Percentiles rank a stretch among this genome's conserved stretches.
Conservation (phyloP, 176 grass and related monocot genomes). For the Saccharum officinarum region DNA sequence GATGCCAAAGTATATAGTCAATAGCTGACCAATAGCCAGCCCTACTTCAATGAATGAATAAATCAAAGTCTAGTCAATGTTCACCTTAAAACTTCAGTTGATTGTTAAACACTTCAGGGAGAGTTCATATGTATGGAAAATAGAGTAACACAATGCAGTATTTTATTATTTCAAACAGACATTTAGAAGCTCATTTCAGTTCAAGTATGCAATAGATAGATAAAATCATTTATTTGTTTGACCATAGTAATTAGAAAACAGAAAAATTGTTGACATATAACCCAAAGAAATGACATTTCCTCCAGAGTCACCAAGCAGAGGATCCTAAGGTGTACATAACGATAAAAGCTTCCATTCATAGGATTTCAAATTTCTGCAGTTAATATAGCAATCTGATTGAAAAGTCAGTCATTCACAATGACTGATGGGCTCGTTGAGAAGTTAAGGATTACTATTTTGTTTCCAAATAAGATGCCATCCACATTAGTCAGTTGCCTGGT, state of each 20-base stretch:
- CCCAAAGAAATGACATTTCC: not conserved
- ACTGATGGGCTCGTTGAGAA: not conserved
- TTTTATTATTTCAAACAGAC: not conserved
- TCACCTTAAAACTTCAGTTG: too few relatives aligned
- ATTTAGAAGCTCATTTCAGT: not conserved
- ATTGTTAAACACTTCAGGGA: too few relatives aligned
- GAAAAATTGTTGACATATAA: not conserved
- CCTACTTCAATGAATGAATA: not conserved
- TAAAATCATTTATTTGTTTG: not conserved
- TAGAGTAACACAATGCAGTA: not conserved
- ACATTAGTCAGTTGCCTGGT: not conserved
- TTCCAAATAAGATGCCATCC: not conserved
- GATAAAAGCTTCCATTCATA: slow-evolving; percentile 11
- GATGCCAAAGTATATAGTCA: not conserved
- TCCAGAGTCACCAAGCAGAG: not conserved
- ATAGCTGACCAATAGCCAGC: not conserved
- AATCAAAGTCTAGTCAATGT: too few relatives aligned
- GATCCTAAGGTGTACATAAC: too few relatives aligned
- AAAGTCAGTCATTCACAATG: not conserved
- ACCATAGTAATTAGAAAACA: not conserved
- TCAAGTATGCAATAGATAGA: not conserved
- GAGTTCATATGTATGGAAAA: too few relatives aligned
- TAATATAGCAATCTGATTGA: not conserved
- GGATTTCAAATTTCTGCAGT: not conserved
- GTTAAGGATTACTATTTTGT: too few relatives aligned